These are phyloP conservation scores for Plasmopara viticola DNA, from an alignment of 352 stramenopile genomes.

Conservation along the genomic window DNA sequence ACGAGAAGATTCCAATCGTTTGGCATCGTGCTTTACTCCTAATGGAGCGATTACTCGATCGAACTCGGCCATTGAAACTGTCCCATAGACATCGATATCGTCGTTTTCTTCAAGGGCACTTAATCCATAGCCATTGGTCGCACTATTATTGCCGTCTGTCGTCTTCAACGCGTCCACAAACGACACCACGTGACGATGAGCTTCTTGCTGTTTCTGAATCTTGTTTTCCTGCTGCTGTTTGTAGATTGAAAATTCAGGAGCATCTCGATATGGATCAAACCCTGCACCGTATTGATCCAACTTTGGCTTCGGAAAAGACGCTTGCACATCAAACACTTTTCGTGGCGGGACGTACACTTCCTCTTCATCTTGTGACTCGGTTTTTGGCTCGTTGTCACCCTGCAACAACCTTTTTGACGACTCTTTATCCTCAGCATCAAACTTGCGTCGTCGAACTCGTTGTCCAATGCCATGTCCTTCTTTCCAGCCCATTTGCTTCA, in stretches of 20 bases:
- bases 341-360: slow-evolving; percentile 51
- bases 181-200: slow-evolving; percentile 50
- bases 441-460: slow-evolving; percentile 45
- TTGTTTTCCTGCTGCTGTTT: slow-evolving; percentile 34
- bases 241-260: slow-evolving; percentile 60
- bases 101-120: slow-evolving; percentile 81
- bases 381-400: slow-evolving; percentile 3
- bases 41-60: slow-evolving; percentile 50
- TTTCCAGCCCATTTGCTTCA: slow-evolving; percentile 89
- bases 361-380: slow-evolving; percentile 18
- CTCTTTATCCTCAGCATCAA: slow-evolving; percentile 11
- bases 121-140: slow-evolving; percentile 50
- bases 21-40: slow-evolving; percentile 15
- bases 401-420: slow-evolving; percentile 9
- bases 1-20: slow-evolving; percentile 30
- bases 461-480: slow-evolving; percentile 85
- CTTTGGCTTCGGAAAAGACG: slow-evolving; percentile 62
- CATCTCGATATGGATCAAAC: slow-evolving; percentile 70
- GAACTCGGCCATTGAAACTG: slow-evolving; percentile 57
- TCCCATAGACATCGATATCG: slow-evolving; percentile 76
- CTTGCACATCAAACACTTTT: slow-evolving; percentile 44
- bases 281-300: slow-evolving; percentile 68
- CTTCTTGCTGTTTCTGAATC: slow-evolving; percentile 16
- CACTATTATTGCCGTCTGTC: slow-evolving; percentile 28
- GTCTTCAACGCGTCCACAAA: slow-evolving; percentile 63